Conservation (phyloP, 2,329 filamentous ascomycete species). For the Epichloe gansuensis region DNA sequence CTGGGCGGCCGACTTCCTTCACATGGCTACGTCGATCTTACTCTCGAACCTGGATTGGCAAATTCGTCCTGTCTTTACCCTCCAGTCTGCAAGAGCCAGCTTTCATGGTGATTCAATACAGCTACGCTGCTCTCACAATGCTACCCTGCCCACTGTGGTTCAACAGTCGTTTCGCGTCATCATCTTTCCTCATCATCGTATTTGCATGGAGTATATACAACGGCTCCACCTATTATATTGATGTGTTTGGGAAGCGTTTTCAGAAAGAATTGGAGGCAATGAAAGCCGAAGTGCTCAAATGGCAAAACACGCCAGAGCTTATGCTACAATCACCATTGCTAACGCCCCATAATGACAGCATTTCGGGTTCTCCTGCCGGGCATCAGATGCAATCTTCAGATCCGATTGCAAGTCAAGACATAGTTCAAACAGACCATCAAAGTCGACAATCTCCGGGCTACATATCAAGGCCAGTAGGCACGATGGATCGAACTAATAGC, state of each 20-base stretch:
- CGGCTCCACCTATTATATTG: conserved; percentile 94
- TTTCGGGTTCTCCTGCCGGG: conserved; percentile 6
- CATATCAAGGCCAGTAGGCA: conserved; percentile 9
- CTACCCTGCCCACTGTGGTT: conserved; percentile 93
- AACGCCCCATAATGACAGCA: conserved; percentile 17
- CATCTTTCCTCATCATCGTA: conserved; percentile 63
- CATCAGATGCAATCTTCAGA: conserved; percentile 9
- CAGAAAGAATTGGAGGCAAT: conserved; percentile 90
- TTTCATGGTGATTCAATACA: conserved; percentile 95
- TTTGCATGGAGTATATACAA: conserved; percentile 96
- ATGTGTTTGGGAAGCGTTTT: conserved; percentile 93
- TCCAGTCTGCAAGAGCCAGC: conserved; percentile 66
- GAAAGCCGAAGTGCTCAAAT: conserved; percentile 78
- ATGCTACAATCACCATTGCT: conserved; percentile 24
- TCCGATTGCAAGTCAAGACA: background rate
- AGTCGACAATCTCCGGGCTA: conserved; percentile 5
- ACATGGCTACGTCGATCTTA: conserved; percentile 94
- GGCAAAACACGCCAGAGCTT: conserved; percentile 54
- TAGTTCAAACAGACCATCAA: background rate
- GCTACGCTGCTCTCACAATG: conserved; percentile 85
- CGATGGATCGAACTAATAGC: conserved; percentile 14
- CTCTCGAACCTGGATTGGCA: conserved; percentile 78
- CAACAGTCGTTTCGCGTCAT: conserved; percentile 70
- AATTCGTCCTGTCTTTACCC: conserved; percentile 69
- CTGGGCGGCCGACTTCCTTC: conserved; percentile 89